Evolutionary conservation across 257 asterid species (phyloP), one percentile per base, ranked within the genome.

Genomic region (Nicotiana benthamiana): DNA sequence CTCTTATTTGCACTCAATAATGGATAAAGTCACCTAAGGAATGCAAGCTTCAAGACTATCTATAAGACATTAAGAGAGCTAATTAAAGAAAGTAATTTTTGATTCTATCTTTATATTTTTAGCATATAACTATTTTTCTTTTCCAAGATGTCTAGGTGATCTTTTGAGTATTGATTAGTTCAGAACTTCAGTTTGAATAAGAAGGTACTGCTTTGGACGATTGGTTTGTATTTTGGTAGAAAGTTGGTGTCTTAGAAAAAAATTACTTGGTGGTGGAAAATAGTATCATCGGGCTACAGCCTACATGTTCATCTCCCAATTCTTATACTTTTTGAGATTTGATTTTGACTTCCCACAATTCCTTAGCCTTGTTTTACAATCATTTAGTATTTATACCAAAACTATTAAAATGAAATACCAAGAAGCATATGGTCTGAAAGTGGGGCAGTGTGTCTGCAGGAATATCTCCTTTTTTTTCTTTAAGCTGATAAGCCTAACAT

Each of bases 201-300:
- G 34, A 30, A 30, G 34, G 34, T 30, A 30, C 34, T 30, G 5
- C 53, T 61, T 36, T 62, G 64, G 57, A n/a, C 11, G 6, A 63
- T 10, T 26, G 30, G 24, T 72, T 77, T 79, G 43, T 34, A 30
- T 30, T 30, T 30, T 30, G 5, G 34, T 30, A 30, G 34, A 3
- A 30, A 30, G 5, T 30, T 30, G 34, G 5, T 3, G 3, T 30
- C 34, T 30, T 30, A 30, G 5, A 30, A 30, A 87, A 60, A 81
- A 91, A 92, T 80, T 94, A 97, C 87, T 77, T 94, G 87, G 99
- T 96, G 36, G 94, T 96, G 68, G 99, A 96, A 87, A 97, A 96
- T 78, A 94, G 99, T 81, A 95, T 96, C 86, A 96, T 96, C 66
- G 98, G 99, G 28, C 90, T 96, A 60, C 97, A 92, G 2, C 30